These are phyloP conservation scores for Termitomyces sp. DNA, from an alignment of 768 basidiomycete species.

Conservation along the genomic window DNA sequence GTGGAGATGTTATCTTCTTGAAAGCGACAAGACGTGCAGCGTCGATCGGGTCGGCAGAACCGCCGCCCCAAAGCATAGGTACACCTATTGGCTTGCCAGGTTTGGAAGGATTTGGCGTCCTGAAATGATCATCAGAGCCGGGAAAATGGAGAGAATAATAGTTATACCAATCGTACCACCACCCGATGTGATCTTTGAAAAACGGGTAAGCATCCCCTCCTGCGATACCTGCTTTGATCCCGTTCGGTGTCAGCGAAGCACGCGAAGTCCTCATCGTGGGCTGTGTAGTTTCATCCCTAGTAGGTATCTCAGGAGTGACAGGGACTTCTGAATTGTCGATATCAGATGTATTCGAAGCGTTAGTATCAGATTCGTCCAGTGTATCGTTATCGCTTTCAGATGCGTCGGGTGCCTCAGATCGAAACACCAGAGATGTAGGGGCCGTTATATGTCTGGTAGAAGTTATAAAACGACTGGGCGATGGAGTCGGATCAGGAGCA, in stretches of 20 bases:
- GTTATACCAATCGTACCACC: constrained; percentile 44
- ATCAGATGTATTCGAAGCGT: neutral
- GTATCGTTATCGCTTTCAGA: neutral
- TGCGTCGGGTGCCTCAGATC: neutral
- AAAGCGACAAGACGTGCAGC: constrained; percentile 31
- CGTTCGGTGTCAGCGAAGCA: constrained; percentile 31
- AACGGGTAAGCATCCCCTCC: constrained; percentile 36
- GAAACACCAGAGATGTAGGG: neutral
- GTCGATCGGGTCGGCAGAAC: constrained; percentile 31
- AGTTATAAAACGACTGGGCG: constrained; percentile 3
- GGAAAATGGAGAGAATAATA: neutral
- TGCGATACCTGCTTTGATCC: constrained; percentile 40
- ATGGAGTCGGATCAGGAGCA: neutral
- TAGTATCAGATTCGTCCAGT: neutral
- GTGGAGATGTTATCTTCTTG: constrained; percentile 25
- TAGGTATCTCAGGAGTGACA: neutral
- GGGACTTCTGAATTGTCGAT: neutral
- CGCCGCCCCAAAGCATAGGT: constrained; percentile 44
- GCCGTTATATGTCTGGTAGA: neutral
- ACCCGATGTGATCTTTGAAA: constrained; percentile 37
- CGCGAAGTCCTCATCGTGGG: constrained; percentile 6
- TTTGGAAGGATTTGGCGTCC: constrained; percentile 36
- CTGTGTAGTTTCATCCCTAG: constrained; percentile 2
- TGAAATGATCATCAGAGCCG: constrained; percentile 5
- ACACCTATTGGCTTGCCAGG: constrained; percentile 33